These are phyloP conservation scores for Oxytropis ochrocephala DNA, from an alignment of 306 rosid species.

Conservation along the genomic window DNA sequence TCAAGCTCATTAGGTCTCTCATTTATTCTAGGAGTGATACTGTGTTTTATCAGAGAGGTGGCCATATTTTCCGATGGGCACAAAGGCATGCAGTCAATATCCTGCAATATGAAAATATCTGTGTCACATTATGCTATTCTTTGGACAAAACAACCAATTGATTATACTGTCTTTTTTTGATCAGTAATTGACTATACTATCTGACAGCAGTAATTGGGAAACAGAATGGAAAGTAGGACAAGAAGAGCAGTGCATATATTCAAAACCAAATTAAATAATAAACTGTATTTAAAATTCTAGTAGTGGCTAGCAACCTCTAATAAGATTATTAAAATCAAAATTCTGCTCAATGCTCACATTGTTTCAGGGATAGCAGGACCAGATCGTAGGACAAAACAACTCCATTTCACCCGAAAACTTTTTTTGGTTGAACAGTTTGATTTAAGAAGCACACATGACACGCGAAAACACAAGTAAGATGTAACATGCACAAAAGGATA, in stretches of 20 bases:
- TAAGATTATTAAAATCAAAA: not conserved
- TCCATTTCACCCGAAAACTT: not conserved
- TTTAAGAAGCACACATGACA: not conserved
- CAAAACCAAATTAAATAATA: conserved; percentile 1
- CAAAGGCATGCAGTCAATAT: conserved; percentile 91
- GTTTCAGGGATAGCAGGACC: conserved; percentile 3
- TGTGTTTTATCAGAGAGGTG: conserved; percentile 48
- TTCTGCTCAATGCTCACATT: not conserved
- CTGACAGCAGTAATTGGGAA: not conserved
- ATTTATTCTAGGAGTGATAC: conserved; percentile 25
- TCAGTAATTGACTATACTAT: not conserved
- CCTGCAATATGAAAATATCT: conserved; percentile 45
- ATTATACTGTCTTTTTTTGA: not conserved
- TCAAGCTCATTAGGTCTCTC: conserved; percentile 46
- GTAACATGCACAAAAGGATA: not conserved
- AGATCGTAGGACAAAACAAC: conserved; percentile 1
- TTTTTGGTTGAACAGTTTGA: not conserved
- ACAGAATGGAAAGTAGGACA: conserved; percentile 8
- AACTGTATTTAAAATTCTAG: not conserved
- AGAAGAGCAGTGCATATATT: conserved; percentile 1
- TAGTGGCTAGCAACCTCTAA: conserved; percentile 5
- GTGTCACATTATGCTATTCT: conserved; percentile 18
- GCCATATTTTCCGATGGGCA: conserved; percentile 74
- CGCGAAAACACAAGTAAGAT: not conserved
- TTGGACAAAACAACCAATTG: not conserved